Base-by-base conservation (phyloP, 257 asterid genomes). In the Hygrophila difformis region DNA sequence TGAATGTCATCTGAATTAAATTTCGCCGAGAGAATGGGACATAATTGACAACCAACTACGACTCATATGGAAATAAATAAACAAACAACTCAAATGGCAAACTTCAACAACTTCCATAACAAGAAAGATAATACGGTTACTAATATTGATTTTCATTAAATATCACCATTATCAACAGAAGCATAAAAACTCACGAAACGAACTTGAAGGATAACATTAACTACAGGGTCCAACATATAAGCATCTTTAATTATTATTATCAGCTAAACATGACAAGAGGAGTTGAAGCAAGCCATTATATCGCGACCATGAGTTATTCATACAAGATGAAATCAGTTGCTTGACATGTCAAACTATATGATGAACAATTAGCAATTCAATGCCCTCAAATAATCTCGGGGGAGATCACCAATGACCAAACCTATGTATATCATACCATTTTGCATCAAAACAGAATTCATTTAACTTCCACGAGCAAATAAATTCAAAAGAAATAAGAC, bases 11-110 rank as follows among this genome's bases (percentile, higher is more conserved):
- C 34, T 14, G 13, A 20, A 49, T 16, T 17, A 2, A 47, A 12
- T 23, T 26, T 26, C 8, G 31, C 31, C 8, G 31, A 8, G 31
- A 26, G 37, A 9, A 33, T 2, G 37, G 37, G 37, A 31, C 18
- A 42, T 22, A 29, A 40, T 51, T 20, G 18, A 37, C 53, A 28
- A 13, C 16, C 28, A 3, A 60, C 67, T n/a, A n/a, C n/a, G n/a
- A n/a, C n/a, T n/a, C n/a, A 59, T 46, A 56, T 59, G 76, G 50
- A 14, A 16, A 36, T 13, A 37, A 42, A 33, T 39, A 13, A 18
- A 42, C 4, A 8, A 17, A 9, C 34, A 47, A 31, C 23, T 5
- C 37, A 33, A 4, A 12, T 9, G 3, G 10, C 12, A 5, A 33
- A 33, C 12, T 33, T 33, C 3, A 3, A 23, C 44, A 53, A 20